Base-by-base conservation (phyloP, 164 flowering plant genomes). In the Magnolia kwangsiensis region DNA sequence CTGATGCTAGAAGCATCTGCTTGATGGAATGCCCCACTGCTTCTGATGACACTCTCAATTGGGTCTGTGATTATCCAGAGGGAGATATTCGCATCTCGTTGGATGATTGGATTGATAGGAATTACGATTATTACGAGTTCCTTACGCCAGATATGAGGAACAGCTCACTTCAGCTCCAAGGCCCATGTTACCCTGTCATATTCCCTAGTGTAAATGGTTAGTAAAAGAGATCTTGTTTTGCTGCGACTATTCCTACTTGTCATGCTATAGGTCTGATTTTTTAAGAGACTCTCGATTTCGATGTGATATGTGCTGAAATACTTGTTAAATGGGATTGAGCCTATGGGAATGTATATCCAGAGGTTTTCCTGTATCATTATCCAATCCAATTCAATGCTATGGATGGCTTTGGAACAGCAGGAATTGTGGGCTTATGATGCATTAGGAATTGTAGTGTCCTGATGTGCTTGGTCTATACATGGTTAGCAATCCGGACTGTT, bases 11-110 rank as follows among this genome's bases (percentile, higher is more conserved):
- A 72, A 90, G 86, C 76, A 88, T 96, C 70, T 96, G 99, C 81
- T 86, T 96, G 82, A 78, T 92, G 92, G 98, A 94, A 72, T 96
- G 99, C 80, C 99, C 98, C 7, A 78, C 73, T 50, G 91, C 98
- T 9, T 88, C 95, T 4, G 97, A 92, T 29, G 98, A 96, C 78
- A 76, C 85, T 9, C 86, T 95, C 7, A 91, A 87, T 82, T 96
- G 99, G 99, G 96, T 96, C 14, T 96, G 99, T 79, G 98, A 96
- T 81, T 96, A 96, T 84, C 99, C 99, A 7, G 99, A 94, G 23
- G 97, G 97, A 59, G 93, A 91, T 31, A 88, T 96, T 55, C 90
- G 81, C 69, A 78, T 94, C 67, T 81, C 88, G 9, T 71, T 85
- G 73, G 89, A 89, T 78, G 92, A 90, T 23, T 96, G 99, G 97